phyloP scores from a whole-genome alignment of 2,329 filamentous ascomycete species.

The Albophoma yamanashiensis region DNA sequence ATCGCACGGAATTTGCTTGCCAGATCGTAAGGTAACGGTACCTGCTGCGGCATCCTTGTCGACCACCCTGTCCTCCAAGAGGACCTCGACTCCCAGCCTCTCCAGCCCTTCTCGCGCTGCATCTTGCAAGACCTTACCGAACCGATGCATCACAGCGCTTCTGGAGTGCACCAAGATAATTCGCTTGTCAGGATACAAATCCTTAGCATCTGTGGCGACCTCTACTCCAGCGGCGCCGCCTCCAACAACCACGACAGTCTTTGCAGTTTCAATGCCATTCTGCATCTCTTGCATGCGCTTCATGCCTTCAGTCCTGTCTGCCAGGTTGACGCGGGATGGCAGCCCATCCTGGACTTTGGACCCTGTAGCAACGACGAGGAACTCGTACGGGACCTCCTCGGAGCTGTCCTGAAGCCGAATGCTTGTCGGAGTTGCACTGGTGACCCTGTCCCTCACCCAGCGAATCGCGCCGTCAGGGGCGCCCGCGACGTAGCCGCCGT shows the following conservation, averaged over 20 bases:
- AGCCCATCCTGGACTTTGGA: conserved; percentile 30
- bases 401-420: conserved; percentile 28
- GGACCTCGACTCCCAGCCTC: conserved; percentile 35
- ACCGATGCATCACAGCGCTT: conserved; percentile 39
- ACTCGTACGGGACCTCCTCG: conserved; percentile 39
- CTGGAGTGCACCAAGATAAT: conserved; percentile 50
- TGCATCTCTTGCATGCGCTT: conserved; percentile 34
- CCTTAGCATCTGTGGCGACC: conserved; percentile 48
- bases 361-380: conserved; percentile 48
- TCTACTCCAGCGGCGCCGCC: conserved; percentile 54
- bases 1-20: conserved; percentile 34
- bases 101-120: conserved; percentile 29
- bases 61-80: conserved; percentile 38
- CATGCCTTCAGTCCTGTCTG: conserved; percentile 31
- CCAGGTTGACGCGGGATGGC: conserved; percentile 35
- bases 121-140: conserved; percentile 29
- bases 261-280: conserved; percentile 28
- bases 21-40: conserved; percentile 32
- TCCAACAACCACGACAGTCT: conserved; percentile 39
- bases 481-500: conserved; percentile 28
- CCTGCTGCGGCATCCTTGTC: conserved; percentile 22
- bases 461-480: conserved; percentile 21
- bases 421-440: conserved; percentile 20
- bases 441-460: conserved; percentile 33
- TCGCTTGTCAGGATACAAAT: conserved; percentile 41